A percentile compares a stretch with the other conserved stretches of the same genome.
Evolutionary conservation across 1,284 basidiomycete genomes (phyloP).

Genomic region (Psilocybe mexicana): DNA sequence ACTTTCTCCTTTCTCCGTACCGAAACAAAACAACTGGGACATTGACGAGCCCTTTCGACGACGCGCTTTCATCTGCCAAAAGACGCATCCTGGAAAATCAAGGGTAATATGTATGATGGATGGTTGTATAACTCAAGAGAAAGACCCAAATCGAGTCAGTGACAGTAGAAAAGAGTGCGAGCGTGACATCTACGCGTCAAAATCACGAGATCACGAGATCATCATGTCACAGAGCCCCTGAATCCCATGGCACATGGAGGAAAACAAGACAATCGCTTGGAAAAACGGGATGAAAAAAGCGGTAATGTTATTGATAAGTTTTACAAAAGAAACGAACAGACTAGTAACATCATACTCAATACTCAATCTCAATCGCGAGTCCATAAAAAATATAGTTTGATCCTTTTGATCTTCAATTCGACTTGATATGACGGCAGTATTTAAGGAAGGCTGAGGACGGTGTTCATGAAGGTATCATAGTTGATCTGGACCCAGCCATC

Average conservation of each 20-base stretch:
- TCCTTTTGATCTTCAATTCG: background rate
- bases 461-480: slow-evolving; percentile 77
- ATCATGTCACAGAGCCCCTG: background rate
- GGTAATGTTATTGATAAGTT: background rate
- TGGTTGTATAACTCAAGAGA: background rate
- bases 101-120: background rate
- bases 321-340: background rate
- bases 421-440: no score
- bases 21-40: slow-evolving; percentile 17
- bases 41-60: slow-evolving; percentile 6
- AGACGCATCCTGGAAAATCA: slow-evolving; percentile 3
- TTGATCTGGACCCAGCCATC: slow-evolving; percentile 77
- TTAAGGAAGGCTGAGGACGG: slow-evolving; percentile 69
- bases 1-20: slow-evolving; percentile 15
- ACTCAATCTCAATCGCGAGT: background rate
- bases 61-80: background rate
- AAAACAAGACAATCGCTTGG: background rate
- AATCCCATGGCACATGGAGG: background rate
- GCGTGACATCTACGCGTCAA: background rate
- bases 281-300: background rate
- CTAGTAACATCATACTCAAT: background rate
- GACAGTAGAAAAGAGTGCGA: background rate
- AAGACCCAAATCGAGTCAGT: background rate
- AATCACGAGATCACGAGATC: background rate
- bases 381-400: background rate